Evolutionary conservation across 1,284 basidiomycete genomes (phyloP).

Genomic region (Sphagnurus paluster): DNA sequence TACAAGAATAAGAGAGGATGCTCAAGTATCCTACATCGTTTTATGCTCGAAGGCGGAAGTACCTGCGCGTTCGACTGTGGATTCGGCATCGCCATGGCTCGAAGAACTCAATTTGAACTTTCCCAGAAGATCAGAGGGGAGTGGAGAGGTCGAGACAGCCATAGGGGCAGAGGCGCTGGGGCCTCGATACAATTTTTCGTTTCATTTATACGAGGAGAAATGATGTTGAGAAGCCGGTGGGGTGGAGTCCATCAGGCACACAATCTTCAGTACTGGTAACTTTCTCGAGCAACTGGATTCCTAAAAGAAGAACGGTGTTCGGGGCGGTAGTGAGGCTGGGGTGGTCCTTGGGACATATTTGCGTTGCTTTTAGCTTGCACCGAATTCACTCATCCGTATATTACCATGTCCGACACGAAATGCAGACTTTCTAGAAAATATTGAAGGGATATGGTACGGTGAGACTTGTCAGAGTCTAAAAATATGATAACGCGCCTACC

Average conservation of each 20-base stretch:
- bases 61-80: neutral
- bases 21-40: constrained; percentile 16
- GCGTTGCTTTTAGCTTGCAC: neutral
- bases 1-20: neutral
- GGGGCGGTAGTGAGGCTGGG: constrained; percentile 1
- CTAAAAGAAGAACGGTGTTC: constrained; percentile 4
- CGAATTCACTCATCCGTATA: too few relatives aligned
- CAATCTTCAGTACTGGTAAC: constrained; percentile 1
- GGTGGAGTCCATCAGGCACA: constrained; percentile 1
- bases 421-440: too few relatives aligned
- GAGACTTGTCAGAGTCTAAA: too few relatives aligned
- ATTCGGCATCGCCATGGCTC: constrained; percentile 7
- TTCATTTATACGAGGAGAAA: constrained; percentile 11
- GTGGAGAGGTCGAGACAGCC: constrained; percentile 7
- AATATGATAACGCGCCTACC: neutral
- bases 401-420: too few relatives aligned
- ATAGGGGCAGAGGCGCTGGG: constrained; percentile 8
- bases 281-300: constrained; percentile 3
- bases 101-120: constrained; percentile 7
- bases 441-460: too few relatives aligned
- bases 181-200: neutral
- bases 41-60: constrained; percentile 15
- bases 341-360: constrained; percentile 2
- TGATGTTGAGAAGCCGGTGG: constrained; percentile 1
- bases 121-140: constrained; percentile 2